A percentile compares a stretch with the other conserved stretches of the same genome.
These are phyloP conservation scores for Scutellaria minor DNA, from an alignment of 257 asterid species.

Conservation along the genomic window DNA sequence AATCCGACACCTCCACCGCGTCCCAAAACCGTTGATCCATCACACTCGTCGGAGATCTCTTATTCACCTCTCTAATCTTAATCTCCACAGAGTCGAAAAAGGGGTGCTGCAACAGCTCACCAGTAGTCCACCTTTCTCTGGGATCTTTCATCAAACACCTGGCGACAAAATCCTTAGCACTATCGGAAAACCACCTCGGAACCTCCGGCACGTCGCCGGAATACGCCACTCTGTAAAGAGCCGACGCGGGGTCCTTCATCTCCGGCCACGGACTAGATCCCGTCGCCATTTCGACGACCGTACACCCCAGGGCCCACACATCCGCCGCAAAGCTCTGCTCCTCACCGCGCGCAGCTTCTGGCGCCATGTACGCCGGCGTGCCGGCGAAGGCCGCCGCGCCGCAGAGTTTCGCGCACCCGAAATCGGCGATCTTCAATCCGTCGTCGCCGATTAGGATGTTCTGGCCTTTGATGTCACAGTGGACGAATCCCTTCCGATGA, in stretches of 20 bases:
- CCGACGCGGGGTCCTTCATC: slow-evolving; percentile 70
- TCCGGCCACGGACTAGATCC: slow-evolving; percentile 85
- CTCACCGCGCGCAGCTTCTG: slow-evolving; percentile 89
- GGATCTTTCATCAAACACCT: slow-evolving; percentile 62
- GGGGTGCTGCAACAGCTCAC: slow-evolving; percentile 68
- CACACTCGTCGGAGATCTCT: slow-evolving; percentile 79
- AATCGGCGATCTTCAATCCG: slow-evolving; percentile 67
- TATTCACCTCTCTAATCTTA: slow-evolving; percentile 2
- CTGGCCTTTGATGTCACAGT: slow-evolving; percentile 78
- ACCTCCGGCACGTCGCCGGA: slow-evolving; percentile 60
- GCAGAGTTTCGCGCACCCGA: slow-evolving; percentile 65
- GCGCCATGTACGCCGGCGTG: slow-evolving; percentile 91
- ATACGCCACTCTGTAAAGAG: slow-evolving; percentile 64
- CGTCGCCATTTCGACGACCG: slow-evolving; percentile 82
- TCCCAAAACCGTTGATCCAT: slow-evolving; percentile 83
- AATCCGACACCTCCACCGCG: slow-evolving; percentile 48
- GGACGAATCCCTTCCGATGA: slow-evolving; percentile 61
- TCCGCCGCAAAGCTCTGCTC: slow-evolving; percentile 80
- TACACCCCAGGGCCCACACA: slow-evolving; percentile 89
- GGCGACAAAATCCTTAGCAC: slow-evolving; percentile 54
- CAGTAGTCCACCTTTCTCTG: slow-evolving; percentile 64
- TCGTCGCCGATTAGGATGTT: slow-evolving; percentile 57
- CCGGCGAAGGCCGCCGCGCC: slow-evolving; percentile 51
- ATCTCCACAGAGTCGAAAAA: slow-evolving; percentile 42
- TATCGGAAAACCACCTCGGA: slow-evolving; percentile 60